These are phyloP conservation scores for Calonectria crousiana DNA, from an alignment of 2,329 filamentous ascomycete species.

Conservation along the genomic window DNA sequence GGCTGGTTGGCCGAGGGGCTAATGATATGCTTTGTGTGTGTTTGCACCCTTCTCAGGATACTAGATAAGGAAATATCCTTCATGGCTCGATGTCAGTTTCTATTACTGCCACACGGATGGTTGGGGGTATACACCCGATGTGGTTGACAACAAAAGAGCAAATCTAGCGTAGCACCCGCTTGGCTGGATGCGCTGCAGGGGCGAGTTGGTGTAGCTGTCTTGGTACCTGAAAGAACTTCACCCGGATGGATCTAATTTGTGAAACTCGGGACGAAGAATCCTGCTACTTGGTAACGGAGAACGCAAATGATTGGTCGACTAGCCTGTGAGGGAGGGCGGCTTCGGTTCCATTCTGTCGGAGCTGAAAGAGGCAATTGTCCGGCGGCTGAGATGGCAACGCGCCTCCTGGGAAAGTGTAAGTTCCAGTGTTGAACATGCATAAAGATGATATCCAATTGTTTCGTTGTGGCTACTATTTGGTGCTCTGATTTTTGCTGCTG, in stretches of 20 bases:
- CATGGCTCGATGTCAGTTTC: not conserved
- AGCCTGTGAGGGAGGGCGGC: not conserved
- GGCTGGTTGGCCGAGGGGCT: not conserved
- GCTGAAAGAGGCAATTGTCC: not conserved
- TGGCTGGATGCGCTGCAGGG: not conserved
- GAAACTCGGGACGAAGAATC: not conserved
- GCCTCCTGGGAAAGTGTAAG: not conserved
- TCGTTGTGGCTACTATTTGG: not conserved
- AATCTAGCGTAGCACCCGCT: conserved; percentile 2
- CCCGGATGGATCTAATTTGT: not conserved
- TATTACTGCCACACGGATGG: not conserved
- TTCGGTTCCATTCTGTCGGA: not conserved
- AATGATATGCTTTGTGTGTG: not conserved
- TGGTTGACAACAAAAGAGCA: not conserved
- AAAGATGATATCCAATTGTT: not conserved
- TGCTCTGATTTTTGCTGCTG: not conserved
- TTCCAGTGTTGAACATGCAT: not conserved
- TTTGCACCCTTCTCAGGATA: no score
- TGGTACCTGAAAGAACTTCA: not conserved
- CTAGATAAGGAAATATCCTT: not conserved
- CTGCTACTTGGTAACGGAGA: not conserved
- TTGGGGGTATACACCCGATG: not conserved
- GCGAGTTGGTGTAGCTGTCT: not conserved
- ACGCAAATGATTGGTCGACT: not conserved
- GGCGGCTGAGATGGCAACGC: not conserved